A percentile compares a stretch with the other conserved stretches of the same genome.
Conservation (phyloP, 805 yeast genomes). For the Hanseniaspora nectarophila region DNA sequence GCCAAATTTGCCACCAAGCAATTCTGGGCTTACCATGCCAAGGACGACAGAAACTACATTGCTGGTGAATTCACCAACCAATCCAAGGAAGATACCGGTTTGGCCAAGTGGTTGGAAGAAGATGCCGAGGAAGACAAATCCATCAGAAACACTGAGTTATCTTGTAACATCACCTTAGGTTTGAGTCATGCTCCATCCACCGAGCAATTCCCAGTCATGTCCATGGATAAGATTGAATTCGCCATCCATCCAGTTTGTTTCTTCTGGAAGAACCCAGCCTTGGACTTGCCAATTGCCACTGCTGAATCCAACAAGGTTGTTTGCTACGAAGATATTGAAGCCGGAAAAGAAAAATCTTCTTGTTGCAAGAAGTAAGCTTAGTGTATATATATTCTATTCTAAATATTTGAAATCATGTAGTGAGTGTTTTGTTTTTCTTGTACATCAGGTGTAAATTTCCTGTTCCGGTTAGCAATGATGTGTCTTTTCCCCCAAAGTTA, state of each 20-base stretch:
- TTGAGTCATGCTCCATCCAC: conserved; percentile 73
- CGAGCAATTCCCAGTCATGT: conserved; percentile 86
- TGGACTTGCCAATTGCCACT: conserved; percentile 62
- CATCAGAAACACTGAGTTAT: conserved; percentile 64
- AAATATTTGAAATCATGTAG: not conserved
- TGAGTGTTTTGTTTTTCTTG: no score
- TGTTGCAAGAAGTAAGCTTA: not conserved
- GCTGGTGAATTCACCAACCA: conserved; percentile 84
- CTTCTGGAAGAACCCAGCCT: conserved; percentile 66
- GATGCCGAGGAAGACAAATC: conserved; percentile 40
- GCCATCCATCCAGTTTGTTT: conserved; percentile 59
- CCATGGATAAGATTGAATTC: conserved; percentile 64
- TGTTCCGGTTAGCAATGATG: no score
- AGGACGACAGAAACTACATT: conserved; percentile 59
- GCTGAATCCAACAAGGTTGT: conserved; percentile 56
- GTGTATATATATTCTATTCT: not conserved
- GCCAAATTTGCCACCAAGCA: conserved; percentile 68
- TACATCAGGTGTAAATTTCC: no score
- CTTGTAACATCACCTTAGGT: conserved; percentile 73
- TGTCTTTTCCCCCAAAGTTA: no score
- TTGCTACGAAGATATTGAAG: conserved; percentile 26
- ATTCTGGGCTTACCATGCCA: conserved; percentile 70
- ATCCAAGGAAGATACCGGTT: conserved; percentile 57
- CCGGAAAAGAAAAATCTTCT: conserved; percentile 11
- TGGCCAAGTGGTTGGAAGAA: conserved; percentile 48